Conservation (phyloP, 2,329 filamentous ascomycete species). For the Ophiognomonia clavigignenti-juglandacearum region DNA sequence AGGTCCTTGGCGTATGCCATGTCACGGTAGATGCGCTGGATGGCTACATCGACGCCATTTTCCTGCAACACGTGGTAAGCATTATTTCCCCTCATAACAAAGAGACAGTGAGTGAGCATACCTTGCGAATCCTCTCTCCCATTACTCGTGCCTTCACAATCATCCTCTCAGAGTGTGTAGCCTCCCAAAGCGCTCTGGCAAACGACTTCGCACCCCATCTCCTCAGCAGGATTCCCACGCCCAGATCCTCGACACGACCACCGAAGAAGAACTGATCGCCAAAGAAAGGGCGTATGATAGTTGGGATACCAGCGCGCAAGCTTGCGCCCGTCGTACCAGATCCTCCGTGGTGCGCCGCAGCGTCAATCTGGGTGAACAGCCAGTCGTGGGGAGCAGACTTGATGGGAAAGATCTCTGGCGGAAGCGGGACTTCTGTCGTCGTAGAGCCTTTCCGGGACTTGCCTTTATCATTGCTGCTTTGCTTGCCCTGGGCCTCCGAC, state of each 20-base stretch:
- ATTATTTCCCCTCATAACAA: no score
- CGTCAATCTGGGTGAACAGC: conserved; percentile 91
- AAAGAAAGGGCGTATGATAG: conserved; percentile 94
- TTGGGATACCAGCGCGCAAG: conserved; percentile 83
- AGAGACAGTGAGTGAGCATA: conserved; percentile 37
- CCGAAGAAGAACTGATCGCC: conserved; percentile 98
- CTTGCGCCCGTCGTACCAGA: conserved; percentile 93
- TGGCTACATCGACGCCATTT: conserved; percentile 82
- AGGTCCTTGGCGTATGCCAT: conserved; percentile 86
- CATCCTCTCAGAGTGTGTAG: conserved; percentile 86
- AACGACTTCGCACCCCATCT: conserved; percentile 86
- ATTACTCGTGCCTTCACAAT: conserved; percentile 77
- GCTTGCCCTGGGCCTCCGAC: no score
- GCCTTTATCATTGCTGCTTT: background rate
- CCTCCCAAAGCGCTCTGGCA: conserved; percentile 83
- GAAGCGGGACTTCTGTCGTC: conserved; percentile 62
- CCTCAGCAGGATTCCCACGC: conserved; percentile 84
- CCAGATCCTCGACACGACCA: conserved; percentile 81
- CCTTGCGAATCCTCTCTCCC: conserved; percentile 82
- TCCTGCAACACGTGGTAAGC: no score
- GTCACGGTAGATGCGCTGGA: conserved; percentile 90
- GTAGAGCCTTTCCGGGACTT: conserved; percentile 41
- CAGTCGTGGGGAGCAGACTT: conserved; percentile 92
- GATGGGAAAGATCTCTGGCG: conserved; percentile 80
- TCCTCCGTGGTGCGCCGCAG: conserved; percentile 89